Evolutionary conservation across 306 rosid species (phyloP).

Genomic region (Prunus campanulata): DNA sequence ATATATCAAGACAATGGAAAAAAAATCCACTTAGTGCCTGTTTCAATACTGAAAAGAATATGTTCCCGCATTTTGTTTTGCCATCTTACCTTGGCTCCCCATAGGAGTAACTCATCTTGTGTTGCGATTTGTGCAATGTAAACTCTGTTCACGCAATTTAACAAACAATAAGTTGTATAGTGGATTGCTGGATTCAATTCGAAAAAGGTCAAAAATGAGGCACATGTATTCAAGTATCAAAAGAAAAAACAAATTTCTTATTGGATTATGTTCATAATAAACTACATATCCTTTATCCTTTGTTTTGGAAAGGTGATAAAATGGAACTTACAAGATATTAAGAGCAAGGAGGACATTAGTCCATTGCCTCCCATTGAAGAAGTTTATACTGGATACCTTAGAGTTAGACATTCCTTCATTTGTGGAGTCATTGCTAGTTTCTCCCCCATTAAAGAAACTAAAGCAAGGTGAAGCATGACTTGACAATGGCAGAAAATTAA

Average conservation of each 20-base stretch:
- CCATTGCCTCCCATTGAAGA: constrained; percentile 58
- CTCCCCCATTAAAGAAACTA: constrained; percentile 54
- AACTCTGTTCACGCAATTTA: constrained; percentile 43
- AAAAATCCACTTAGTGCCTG: background rate
- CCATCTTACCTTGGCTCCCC: constrained; percentile 90
- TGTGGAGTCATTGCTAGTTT: constrained; percentile 36
- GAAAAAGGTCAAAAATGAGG: background rate
- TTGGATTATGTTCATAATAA: background rate
- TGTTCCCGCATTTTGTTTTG: constrained; percentile 2
- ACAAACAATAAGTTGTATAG: constrained; percentile 6
- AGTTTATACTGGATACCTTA: constrained; percentile 33
- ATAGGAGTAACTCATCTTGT: constrained; percentile 60
- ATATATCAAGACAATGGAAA: background rate
- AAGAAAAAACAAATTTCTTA: background rate
- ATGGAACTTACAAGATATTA: constrained; percentile 69
- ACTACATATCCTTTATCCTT: background rate
- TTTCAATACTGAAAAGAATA: background rate
- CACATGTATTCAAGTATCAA: background rate
- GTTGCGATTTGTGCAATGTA: constrained; percentile 69
- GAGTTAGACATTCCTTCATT: constrained; percentile 40
- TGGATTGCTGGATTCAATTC: background rate
- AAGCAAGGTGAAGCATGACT: constrained; percentile 45
- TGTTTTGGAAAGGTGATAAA: constrained; percentile 5
- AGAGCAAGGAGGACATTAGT: constrained; percentile 76
- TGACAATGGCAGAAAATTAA: constrained; percentile 33